These are phyloP conservation scores for Alloascoidea africana DNA, from an alignment of 805 yeast species.

Conservation along the genomic window DNA sequence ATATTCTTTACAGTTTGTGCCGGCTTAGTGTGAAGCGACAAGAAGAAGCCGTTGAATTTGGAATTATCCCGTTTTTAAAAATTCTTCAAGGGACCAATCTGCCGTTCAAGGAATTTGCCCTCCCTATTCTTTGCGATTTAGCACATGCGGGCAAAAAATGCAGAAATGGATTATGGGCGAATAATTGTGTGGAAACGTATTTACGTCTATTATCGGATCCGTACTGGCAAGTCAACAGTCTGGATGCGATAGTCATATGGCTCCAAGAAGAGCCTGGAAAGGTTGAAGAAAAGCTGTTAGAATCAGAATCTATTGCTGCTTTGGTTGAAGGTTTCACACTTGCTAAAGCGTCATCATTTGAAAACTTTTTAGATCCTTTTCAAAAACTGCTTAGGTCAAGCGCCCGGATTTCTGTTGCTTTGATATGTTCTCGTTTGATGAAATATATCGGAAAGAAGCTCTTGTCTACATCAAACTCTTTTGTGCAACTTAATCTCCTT, in stretches of 20 bases:
- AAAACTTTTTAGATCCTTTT: slow-evolving; percentile 10
- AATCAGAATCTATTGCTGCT: slow-evolving; percentile 4
- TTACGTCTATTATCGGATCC: slow-evolving; percentile 29
- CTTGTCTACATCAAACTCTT: slow-evolving; percentile 5
- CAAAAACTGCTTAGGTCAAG: slow-evolving; percentile 8
- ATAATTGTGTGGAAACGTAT: slow-evolving; percentile 23
- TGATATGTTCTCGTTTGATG: slow-evolving; percentile 6
- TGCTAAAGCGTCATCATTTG: slow-evolving; percentile 7
- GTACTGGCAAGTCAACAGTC: slow-evolving; percentile 42
- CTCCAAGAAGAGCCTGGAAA: slow-evolving; percentile 13
- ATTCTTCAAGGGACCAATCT: slow-evolving; percentile 23
- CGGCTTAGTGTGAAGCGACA: slow-evolving; percentile 30
- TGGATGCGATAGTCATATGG: slow-evolving; percentile 30
- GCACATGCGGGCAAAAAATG: slow-evolving; percentile 28
- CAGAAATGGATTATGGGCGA: slow-evolving; percentile 20
- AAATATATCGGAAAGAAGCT: slow-evolving; percentile 6
- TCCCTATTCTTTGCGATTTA: slow-evolving; percentile 37
- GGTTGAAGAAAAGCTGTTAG: slow-evolving; percentile 7
- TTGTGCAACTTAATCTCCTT: slow-evolving; percentile 8
- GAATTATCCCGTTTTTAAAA: slow-evolving; percentile 29
- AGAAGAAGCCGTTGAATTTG: slow-evolving; percentile 28
- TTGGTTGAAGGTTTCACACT: slow-evolving; percentile 9
- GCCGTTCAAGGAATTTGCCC: slow-evolving; percentile 33
- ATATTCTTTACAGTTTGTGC: slow-evolving; percentile 35
- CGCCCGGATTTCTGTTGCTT: slow-evolving; percentile 5